phyloP scores from a whole-genome alignment of 345 rosid genomes.

The Eucalyptus pumila region DNA sequence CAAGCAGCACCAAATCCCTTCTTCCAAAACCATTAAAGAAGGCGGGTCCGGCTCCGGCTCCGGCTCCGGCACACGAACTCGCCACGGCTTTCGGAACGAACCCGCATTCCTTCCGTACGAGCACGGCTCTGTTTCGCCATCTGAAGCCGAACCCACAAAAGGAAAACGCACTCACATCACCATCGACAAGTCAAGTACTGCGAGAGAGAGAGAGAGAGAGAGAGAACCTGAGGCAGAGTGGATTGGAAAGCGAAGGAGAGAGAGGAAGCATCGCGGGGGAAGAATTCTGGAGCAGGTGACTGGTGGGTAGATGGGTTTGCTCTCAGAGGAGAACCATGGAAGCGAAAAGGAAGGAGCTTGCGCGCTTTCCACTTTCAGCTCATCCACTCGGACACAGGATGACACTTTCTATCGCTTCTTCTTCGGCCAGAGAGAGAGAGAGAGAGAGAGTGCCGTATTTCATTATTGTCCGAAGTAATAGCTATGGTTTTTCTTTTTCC shows the following conservation, averaged over 20 bases:
- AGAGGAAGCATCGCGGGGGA: constrained; percentile 21
- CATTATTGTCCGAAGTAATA: neutral
- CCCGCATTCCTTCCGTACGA: constrained; percentile 24
- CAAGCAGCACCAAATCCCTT: constrained; percentile 55
- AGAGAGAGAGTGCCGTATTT: neutral
- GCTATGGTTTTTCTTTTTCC: neutral
- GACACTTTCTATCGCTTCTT: neutral
- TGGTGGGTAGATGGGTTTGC: neutral
- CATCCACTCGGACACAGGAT: constrained; percentile 14
- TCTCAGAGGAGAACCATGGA: neutral
- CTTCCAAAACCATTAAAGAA: constrained; percentile 26
- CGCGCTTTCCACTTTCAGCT: neutral
- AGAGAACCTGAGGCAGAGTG: constrained; percentile 17
- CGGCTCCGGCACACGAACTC: constrained; percentile 19
- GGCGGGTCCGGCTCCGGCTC: constrained; percentile 11
- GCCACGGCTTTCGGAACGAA: constrained; percentile 8
- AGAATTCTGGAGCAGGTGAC: neutral
- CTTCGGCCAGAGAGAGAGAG: neutral
- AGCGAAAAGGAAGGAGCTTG: neutral
- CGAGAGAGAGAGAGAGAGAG: neutral
- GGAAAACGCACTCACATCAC: neutral
- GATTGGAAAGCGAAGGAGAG: constrained; percentile 17
- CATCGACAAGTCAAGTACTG: neutral
- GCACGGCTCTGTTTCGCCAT: constrained; percentile 12
- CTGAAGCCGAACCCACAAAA: neutral